These are phyloP conservation scores for Pilasporangium apinafurcum DNA, from an alignment of 352 stramenopile genomes.

Conservation along the genomic window DNA sequence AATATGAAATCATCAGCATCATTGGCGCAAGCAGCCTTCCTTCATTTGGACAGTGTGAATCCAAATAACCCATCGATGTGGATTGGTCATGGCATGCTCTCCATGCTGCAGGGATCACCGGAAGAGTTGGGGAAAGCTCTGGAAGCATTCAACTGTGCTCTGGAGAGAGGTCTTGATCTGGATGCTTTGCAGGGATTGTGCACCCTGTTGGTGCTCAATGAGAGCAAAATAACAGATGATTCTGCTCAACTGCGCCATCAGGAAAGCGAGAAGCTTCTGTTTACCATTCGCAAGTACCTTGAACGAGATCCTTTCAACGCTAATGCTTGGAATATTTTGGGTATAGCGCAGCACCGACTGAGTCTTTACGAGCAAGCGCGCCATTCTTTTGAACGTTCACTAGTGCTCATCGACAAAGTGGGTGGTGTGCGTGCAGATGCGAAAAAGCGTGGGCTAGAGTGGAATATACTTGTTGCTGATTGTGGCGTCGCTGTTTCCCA, in stretches of 20 bases:
- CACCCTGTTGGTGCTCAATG: conserved; percentile 20
- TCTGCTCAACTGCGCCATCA: conserved; percentile 9
- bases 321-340: conserved; percentile 54
- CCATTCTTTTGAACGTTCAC: conserved; percentile 16
- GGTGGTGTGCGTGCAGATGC: not conserved
- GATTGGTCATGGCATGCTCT: conserved; percentile 81
- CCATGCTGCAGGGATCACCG: conserved; percentile 26
- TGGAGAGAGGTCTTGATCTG: conserved; percentile 66
- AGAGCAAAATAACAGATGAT: conserved; percentile 10
- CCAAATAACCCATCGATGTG: conserved; percentile 80
- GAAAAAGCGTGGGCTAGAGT: conserved; percentile 14
- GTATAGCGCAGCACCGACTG: conserved; percentile 52
- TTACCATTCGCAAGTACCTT: conserved; percentile 76
- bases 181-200: conserved; percentile 68
- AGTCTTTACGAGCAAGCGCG: conserved; percentile 33
- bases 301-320: conserved; percentile 65
- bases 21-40: conserved; percentile 67
- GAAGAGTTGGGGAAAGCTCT: conserved; percentile 41
- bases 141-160: conserved; percentile 71
- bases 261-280: conserved; percentile 38
- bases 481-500: conserved; percentile 5
- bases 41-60: conserved; percentile 81
- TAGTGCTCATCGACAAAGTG: conserved; percentile 2
- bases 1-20: conserved; percentile 19
- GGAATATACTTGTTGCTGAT: conserved; percentile 29